Evolutionary conservation across 805 yeast species (phyloP), one percentile per base, ranked within the genome.

Genomic region (Teunomyces gatunensis): DNA sequence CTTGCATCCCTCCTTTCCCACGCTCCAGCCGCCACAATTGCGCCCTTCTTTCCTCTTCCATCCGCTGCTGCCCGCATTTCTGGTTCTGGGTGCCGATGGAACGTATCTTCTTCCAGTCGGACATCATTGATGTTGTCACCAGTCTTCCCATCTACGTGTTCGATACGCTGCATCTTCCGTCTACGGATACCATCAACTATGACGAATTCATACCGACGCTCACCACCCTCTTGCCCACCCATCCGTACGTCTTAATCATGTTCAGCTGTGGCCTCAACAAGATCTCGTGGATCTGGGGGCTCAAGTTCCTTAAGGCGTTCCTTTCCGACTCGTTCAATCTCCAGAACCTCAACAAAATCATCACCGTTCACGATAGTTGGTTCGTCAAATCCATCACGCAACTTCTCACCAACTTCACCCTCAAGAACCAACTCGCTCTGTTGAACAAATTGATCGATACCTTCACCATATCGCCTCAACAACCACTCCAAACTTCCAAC

Each of bases 321-420:
- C 82, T 92, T 1, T 74, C 78, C 12, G 73, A 73, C 4, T 67
- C 75, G 39, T 78, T 80, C 50, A 76, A 78, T 45, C 73, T 78
- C 35, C 54, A 58, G 25, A 68, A 68, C 47, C 65, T 92, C 39
- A 68, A 70, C 44, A 84, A 81, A 57, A 72, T 89, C 2, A 86
- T 84, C 53, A 78, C 91, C 27, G 96, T 92, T 2, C 97, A 92
- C 65, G 97, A 91, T 55, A 85, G 87, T 41, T 90, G 97, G 94
- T 79, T 91, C 67, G 79, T 89, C 23, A 81, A 89, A 56, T 84
- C 96, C 0, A 77, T 89, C 32, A 79, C 86, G 12, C 90, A 87
- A 46, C 77, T 89, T 20, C 69, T 88, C 49, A 74, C 83, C 47
- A 86, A 84, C 57, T 83, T 87, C 46, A 62, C 64, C 45, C 35